Evolutionary conservation across 768 basidiomycete genomes (phyloP).

Genomic region (Cubamyces lactineus): DNA sequence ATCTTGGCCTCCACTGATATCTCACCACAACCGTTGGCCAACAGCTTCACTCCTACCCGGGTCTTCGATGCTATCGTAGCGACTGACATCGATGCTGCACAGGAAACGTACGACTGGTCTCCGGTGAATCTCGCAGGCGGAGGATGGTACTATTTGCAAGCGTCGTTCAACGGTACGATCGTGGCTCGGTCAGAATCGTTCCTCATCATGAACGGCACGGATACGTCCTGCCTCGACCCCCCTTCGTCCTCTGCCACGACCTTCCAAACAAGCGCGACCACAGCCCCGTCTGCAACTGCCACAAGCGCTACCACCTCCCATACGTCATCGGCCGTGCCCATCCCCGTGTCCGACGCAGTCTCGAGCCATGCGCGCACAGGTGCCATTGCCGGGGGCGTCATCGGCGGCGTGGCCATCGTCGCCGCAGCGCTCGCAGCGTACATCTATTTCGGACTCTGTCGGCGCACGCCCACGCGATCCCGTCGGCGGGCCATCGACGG

Average conservation of each 20-base stretch:
- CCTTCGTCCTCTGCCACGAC: conserved; percentile 19
- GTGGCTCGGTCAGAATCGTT: conserved; percentile 37
- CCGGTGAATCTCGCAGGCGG: conserved; percentile 52
- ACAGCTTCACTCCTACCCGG: conserved; percentile 5
- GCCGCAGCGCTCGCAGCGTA: conserved; percentile 39
- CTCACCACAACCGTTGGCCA: conserved; percentile 17
- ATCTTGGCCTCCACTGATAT: conserved; percentile 14
- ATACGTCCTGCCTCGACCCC: conserved; percentile 38
- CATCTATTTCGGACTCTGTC: conserved; percentile 30
- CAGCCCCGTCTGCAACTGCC: neutral
- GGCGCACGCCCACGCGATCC: conserved; percentile 22
- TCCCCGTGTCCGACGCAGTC: conserved; percentile 14
- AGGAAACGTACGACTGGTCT: conserved; percentile 44
- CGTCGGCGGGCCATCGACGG: conserved; percentile 20
- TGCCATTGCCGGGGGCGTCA: conserved; percentile 54
- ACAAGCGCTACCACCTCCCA: conserved; percentile 6
- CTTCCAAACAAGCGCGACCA: conserved; percentile 13
- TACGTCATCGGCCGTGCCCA: conserved; percentile 7
- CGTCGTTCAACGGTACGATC: conserved; percentile 14
- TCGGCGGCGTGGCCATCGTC: conserved; percentile 50
- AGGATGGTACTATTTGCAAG: conserved; percentile 45
- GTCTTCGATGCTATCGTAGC: conserved; percentile 34
- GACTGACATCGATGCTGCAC: conserved; percentile 34
- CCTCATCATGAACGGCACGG: conserved; percentile 42
- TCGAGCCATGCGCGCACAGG: conserved; percentile 38